Evolutionary conservation across 1,284 basidiomycete species (phyloP).

Genomic region (Boletus albobrunnescens): DNA sequence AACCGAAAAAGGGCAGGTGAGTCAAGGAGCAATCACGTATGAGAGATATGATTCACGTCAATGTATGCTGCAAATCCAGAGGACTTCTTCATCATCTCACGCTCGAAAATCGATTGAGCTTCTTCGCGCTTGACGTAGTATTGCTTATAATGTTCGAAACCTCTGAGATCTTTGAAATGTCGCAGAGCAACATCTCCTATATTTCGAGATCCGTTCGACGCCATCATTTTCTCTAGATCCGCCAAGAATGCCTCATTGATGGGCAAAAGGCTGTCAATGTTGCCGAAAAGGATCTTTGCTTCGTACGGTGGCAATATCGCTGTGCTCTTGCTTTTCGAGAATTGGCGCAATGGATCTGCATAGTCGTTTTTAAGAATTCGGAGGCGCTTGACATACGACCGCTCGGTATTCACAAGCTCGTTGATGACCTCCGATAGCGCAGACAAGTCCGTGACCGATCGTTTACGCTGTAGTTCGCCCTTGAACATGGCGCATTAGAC

Average conservation of each 20-base stretch:
- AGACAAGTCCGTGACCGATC: conserved; percentile 57
- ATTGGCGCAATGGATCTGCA: conserved; percentile 85
- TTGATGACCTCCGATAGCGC: conserved; percentile 67
- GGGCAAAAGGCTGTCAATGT: conserved; percentile 84
- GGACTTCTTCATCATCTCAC: conserved; percentile 73
- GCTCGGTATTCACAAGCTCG: conserved; percentile 76
- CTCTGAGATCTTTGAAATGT: conserved; percentile 77
- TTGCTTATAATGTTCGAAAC: conserved; percentile 87
- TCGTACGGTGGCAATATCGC: conserved; percentile 87
- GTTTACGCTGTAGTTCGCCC: conserved; percentile 46
- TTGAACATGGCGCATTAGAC: conserved; percentile 27
- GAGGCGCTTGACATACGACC: conserved; percentile 72
- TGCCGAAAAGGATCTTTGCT: conserved; percentile 90
- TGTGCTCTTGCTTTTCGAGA: conserved; percentile 79
- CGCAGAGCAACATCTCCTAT: conserved; percentile 83
- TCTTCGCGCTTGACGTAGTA: conserved; percentile 94
- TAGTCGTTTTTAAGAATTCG: conserved; percentile 76
- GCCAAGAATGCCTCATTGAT: conserved; percentile 84
- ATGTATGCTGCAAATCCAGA: conserved; percentile 79
- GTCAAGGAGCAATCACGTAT: conserved; percentile 10
- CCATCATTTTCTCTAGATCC: conserved; percentile 79
- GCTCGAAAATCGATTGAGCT: conserved; percentile 85
- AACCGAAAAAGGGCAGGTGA: conserved; percentile 10
- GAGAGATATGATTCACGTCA: conserved; percentile 55
- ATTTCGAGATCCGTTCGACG: conserved; percentile 50